Evolutionary conservation across 2,329 filamentous ascomycete species (phyloP), one percentile per base, ranked within the genome.

Genomic region (Madurella fahalii): DNA sequence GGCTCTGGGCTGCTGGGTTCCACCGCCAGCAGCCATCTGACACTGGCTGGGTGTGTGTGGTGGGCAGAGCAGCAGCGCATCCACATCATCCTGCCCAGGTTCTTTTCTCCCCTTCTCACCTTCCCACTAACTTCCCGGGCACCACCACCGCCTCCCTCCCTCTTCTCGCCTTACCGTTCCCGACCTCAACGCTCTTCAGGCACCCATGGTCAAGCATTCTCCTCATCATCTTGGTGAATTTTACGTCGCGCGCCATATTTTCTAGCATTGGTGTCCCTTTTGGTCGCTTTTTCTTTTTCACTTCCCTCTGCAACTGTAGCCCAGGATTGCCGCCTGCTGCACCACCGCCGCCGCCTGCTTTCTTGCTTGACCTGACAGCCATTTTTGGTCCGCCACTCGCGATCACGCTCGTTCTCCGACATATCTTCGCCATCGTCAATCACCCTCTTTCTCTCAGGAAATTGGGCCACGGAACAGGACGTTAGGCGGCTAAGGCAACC

Each of bases 61-160:
- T 37, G 18, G 34, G 18, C 50, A 45, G 40, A 34, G 42, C 49
- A 37, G 34, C 34, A 37, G 34, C 34, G 34, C 34, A 56, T 50
- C 54, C 55, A 54, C 50, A 55, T 55, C 57, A 49, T 50, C 57
- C 53, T 48, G 56, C 57, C 47, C 50, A 53, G 57, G 55, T 57
- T 52, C 55, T 59, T 53, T 53, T 52, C 56, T 50, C 56, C 52
- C 54, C 57, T 59, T 34, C 57, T 52, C 52, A 53, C 47, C 53
- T 54, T 53, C 53, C 50, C 50, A 46, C 41, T 47, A 12, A 11
- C 34, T 51, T 54, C 57, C 53, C 44, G 47, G 47, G 53, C 56
- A 55, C 34, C 52, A 53, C 56, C 56, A 53, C 54, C 52, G 48
- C 51, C 54, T 59, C 52, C 52, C 52, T 57, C 54, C 47, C 45